Evolutionary conservation across 176 grass and related monocot genomes (phyloP).

Genomic region (Juncus effusus): DNA sequence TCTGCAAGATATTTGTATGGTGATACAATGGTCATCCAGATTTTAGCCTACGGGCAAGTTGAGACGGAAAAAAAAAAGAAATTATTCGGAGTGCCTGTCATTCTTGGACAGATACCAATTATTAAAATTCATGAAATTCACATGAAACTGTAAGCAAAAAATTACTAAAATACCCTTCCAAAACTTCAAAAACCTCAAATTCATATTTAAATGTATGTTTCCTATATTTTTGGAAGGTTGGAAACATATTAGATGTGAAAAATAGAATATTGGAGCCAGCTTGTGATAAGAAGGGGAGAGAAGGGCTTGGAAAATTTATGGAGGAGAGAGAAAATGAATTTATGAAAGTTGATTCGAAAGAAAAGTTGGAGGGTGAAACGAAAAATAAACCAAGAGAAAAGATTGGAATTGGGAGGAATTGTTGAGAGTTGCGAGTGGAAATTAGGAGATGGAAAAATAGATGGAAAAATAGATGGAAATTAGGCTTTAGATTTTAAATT

Average conservation of each 20-base stretch:
- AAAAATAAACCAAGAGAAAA: slow-evolving; percentile 76
- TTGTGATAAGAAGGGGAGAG: slow-evolving; percentile 44
- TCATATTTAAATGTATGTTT: not conserved
- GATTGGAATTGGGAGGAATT: slow-evolving; percentile 59
- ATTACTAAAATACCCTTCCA: not conserved
- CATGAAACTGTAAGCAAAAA: slow-evolving; percentile 47
- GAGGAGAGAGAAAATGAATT: slow-evolving; percentile 40
- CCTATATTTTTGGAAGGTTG: slow-evolving; percentile 36
- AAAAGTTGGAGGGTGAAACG: slow-evolving; percentile 45
- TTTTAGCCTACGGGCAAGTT: not conserved
- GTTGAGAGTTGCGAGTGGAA: slow-evolving; percentile 31
- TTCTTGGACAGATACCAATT: slow-evolving; percentile 70
- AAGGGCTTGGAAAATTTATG: slow-evolving; percentile 50
- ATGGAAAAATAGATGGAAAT: no score
- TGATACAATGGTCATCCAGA: slow-evolving; percentile 98
- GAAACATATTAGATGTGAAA: slow-evolving; percentile 64
- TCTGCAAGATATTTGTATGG: slow-evolving; percentile 91
- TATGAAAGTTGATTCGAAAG: slow-evolving; percentile 62
- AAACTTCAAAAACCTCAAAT: not conserved
- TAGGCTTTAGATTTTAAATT: no score
- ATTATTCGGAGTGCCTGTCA: not conserved
- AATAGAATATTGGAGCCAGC: slow-evolving; percentile 29
- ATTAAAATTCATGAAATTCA: no score
- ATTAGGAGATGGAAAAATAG: no score
- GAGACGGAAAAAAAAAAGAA: no score